Base-by-base conservation (phyloP, 495 filamentous ascomycete genomes). In the Copromyces sp. region DNA sequence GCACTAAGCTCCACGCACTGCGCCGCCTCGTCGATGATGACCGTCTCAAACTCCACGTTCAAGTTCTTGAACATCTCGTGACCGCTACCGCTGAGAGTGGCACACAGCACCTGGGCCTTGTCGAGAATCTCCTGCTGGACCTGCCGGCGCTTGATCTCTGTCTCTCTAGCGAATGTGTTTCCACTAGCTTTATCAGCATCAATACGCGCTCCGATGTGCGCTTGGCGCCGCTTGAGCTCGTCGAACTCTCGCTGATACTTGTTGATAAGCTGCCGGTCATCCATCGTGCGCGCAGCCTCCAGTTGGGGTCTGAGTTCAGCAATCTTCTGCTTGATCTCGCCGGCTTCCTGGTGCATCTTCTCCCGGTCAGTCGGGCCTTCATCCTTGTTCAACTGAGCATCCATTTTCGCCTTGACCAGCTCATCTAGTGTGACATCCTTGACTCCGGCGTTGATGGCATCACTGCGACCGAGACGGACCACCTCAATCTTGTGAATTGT, bases 1-100 rank as follows among this genome's bases (percentile, higher is more conserved):
- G 96, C 94, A 77, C 94, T 97, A 80, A 99, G 86, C 82, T 99
- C 95, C 74, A 99, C 95, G 73, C 94, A 99, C 84, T 99, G 95
- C 24, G 95, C 95, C 3, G 95, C 95, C 85, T 99, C 95, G 77
- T 99, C 95, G 77, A 99, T 97, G 77, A 99, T 91, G 74, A 99
- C 95, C 0, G 95, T 98, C 81, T 99, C 95, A 74, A 99, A 98
- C 80, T 98, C 95, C 70, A 98, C 93, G 75, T 92, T 94, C 69
- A 98, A 82, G 75, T 90, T 90, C 81, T 94, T 94, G 84, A 99
- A 97, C 90, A 99, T 97, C 69, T 99, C 96, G 76, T 98, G 96
- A 17, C 95, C 95, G 81, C 92, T 94, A 70, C 94, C 95, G 79
- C 93, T 97, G 70, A 99, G 89, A 0, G 95, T 99, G 32, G 95